Evolutionary conservation across 202 grass and related monocot genomes (phyloP), one percentile per base, ranked within the genome.

Genomic region (Setaria viridis): DNA sequence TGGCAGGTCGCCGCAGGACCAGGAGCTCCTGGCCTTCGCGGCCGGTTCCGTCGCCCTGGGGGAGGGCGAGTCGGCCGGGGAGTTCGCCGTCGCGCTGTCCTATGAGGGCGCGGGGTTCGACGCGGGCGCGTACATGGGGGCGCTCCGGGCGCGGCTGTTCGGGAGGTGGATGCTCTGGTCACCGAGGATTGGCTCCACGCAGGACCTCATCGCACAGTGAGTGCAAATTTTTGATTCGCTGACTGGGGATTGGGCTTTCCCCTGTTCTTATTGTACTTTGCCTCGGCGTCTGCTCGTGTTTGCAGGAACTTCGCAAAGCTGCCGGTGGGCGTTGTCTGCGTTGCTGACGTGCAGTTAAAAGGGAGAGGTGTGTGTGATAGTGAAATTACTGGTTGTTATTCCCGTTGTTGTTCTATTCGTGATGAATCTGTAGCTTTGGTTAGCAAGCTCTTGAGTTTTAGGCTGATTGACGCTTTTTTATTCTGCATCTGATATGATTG

Each of bases 281-380:
- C 4, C 10, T 72, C 32, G 43, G 16, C 51, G 10, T 62, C 59
- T 35, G 15, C 19, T 70, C 11, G 7, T 25, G 14, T 64, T 64
- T n/a, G 62, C 74, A 99, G 96, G 85, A 99, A 99, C 63, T 95
- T 95, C 69, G 75, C 58, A 16, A 94, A 94, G 73, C 90, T 99
- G 6, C 96, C 96, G 12, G 72, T 94, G 21, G 96, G 96, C 78
- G 90, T 83, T 20, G 96, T 94, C 10, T 99, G 93, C 65, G 78
- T 94, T 30, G 79, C 96, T 1, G 93, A 94, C 21, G 70, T 91
- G 43, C 96, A 99, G 73, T 88, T 89, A 82, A 95, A 93, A 88
- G 96, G 96, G 91, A 93, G 96, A 94, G 96, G 96, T 94, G 41
- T 58, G 89, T 85, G 14, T 77, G 32, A 16, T 47, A 42, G 17